Base-by-base conservation (phyloP, 1,284 basidiomycete genomes). In the Cutaneotrichosporon cutaneum region DNA sequence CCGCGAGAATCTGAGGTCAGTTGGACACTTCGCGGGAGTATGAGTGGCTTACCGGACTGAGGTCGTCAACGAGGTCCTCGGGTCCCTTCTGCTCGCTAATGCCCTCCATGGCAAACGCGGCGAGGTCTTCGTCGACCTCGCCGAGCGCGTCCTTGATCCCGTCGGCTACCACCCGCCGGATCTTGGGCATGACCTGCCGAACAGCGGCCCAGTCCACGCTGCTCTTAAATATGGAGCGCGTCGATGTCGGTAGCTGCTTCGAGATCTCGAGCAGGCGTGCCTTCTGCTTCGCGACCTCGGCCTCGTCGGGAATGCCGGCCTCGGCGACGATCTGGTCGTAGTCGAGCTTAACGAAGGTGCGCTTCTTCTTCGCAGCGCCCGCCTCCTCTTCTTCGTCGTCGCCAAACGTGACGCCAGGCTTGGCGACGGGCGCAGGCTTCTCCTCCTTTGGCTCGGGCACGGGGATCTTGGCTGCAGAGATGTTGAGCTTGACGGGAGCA, bases 51-150 rank as follows among this genome's bases (percentile, higher is more conserved):
- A 94, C 92, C 64, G 90, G 88, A 79, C 90, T 90, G 35, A 95
- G 81, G 16, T 90, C 91, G 70, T 94, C 92, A 10, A 92, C 85
- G 0, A 94, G 83, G 70, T 90, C 91, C 58, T 84, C 83, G 0
- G 91, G 89, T 16, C 84, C 82, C 72, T 92, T 94, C 72, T 89
- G 88, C 64, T 91, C 90, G 72, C 90, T 88, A 53, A 94, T 79
- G 76, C 94, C 90, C 74, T 94, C 92, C 18, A 93, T 80, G 13
- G 90, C 90, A 72, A 92, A 94, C 84, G 94, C 89, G 54, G 92
- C 87, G 57, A 94, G 83, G 61, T 95, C 92, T 64, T 74, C 69
- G 54, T 79, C 78, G 66, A 91, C 83, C 72, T 93, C 90, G 61
- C 92, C 92, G 4, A 94, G 84, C 70, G 89, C 90, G 73, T 89